Conservation (phyloP, 257 asterid species). For the Nicotiana undulata region DNA sequence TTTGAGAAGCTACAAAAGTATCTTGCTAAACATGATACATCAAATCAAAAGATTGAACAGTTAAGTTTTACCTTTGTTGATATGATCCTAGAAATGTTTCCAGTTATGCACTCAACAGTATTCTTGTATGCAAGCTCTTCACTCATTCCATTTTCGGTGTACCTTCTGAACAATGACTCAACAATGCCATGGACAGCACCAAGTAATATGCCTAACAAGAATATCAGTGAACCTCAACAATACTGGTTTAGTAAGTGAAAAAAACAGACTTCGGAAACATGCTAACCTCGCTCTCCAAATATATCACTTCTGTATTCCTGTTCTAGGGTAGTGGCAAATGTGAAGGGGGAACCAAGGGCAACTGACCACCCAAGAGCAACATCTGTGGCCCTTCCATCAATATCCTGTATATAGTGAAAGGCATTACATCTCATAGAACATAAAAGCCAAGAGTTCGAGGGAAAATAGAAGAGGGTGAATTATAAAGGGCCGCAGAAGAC, state of each 20-base stretch:
- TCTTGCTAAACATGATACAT: not conserved
- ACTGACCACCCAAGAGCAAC: slow-evolving; percentile 98
- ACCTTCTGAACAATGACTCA: slow-evolving; percentile 86
- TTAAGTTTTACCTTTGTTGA: slow-evolving; percentile 59
- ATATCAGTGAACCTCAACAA: slow-evolving; percentile 10
- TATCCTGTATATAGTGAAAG: slow-evolving; percentile 38
- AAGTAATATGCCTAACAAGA: slow-evolving; percentile 66
- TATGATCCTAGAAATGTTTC: slow-evolving; percentile 72
- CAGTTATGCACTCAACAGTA: slow-evolving; percentile 92
- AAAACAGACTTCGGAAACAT: not conserved
- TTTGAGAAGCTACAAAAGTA: not conserved
- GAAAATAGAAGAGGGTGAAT: not conserved
- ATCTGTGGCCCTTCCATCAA: slow-evolving; percentile 97
- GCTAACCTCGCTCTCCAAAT: slow-evolving; percentile 88
- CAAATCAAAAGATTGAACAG: not conserved
- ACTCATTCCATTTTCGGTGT: slow-evolving; percentile 83
- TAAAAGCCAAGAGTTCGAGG: not conserved
- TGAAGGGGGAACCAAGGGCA: slow-evolving; percentile 95
- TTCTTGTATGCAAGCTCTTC: slow-evolving; percentile 90
- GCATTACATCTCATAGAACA: slow-evolving; percentile 2
- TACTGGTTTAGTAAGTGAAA: not conserved
- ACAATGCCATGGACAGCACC: slow-evolving; percentile 97
- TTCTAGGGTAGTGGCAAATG: slow-evolving; percentile 86
- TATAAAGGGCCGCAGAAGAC: slow-evolving; percentile 21
- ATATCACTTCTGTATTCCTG: slow-evolving; percentile 91